Base-by-base conservation (phyloP, 2,329 filamentous ascomycete species). In the Dactylellina sp. region DNA sequence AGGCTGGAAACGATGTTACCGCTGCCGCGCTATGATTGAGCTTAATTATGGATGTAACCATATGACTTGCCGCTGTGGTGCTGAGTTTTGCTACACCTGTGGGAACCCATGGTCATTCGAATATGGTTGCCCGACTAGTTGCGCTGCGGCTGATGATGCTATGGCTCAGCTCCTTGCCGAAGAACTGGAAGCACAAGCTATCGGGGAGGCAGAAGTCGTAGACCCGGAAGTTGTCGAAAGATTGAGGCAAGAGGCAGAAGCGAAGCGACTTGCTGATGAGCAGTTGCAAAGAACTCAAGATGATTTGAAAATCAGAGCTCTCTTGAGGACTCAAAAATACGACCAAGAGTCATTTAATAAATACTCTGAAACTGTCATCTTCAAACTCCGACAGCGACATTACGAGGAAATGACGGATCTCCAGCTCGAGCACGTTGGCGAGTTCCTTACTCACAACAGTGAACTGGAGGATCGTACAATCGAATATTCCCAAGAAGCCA, bases 51-150 rank as follows among this genome's bases (percentile, higher is more conserved):
- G 92, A 47, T 93, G 90, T 81, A 93, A 94, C 81, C 92, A 94
- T 80, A 94, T 96, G 87, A 92, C 88, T 25, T 96, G 89, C 80
- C 90, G 88, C 63, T 96, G 93, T 79, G 89, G 87, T 61, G 91
- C 91, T 25, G 87, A 96, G 78, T 96, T 96, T 79, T 97, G 93
- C 82, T 93, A 95, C 87, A 85, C 91, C 24, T 97, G 93, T 79
- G 92, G 91, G 20, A 80, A 84, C 32, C 90, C 90, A 77, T 96
- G 92, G 92, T 72, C 68, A 9, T 53, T 64, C 16, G 70, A 75
- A 52, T 75, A 75, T 35, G 61, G 62, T 37, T 75, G 70, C 20
- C 70, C 70, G 12, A 68, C 40, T 5, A 62, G 70, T 12, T 75
- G 70, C 40, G 57, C 50, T 20, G 55, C 66, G 22, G 37, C 42